phyloP scores from a whole-genome alignment of 75 land plant species.

The Larix kaempferi region DNA sequence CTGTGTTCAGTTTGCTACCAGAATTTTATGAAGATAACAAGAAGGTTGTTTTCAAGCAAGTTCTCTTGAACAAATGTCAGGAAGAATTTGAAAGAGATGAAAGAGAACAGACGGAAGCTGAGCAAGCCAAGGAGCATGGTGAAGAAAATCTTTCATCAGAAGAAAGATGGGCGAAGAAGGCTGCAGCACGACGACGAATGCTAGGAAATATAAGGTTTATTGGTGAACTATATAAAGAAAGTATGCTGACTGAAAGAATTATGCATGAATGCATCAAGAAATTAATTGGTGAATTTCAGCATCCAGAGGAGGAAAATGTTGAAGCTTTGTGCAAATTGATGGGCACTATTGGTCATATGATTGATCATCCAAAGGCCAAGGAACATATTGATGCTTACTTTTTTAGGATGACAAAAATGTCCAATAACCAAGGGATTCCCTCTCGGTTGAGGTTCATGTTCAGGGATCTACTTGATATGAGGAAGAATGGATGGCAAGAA shows the following conservation, averaged over 20 bases:
- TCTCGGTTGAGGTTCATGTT: slow-evolving; percentile 90
- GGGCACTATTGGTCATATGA: slow-evolving; percentile 94
- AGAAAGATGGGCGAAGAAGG: slow-evolving; percentile 68
- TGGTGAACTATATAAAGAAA: slow-evolving; percentile 93
- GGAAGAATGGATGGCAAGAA: slow-evolving; percentile 90
- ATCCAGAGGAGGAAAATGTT: slow-evolving; percentile 86
- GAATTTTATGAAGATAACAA: slow-evolving; percentile 76
- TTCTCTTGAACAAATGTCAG: slow-evolving; percentile 94
- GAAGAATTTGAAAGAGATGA: slow-evolving; percentile 97
- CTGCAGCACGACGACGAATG: slow-evolving; percentile 88
- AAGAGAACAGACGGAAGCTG: slow-evolving; percentile 70
- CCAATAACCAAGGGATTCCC: slow-evolving; percentile 66
- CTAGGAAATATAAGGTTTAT: slow-evolving; percentile 94
- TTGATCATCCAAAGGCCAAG: slow-evolving; percentile 81
- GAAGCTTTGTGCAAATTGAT: slow-evolving; percentile 96
- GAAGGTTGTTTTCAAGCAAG: slow-evolving; percentile 82
- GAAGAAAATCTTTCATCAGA: slow-evolving; percentile 51
- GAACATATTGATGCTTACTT: slow-evolving; percentile 90
- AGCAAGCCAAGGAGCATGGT: slow-evolving; percentile 69
- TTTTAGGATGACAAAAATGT: slow-evolving; percentile 49
- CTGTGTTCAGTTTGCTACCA: slow-evolving; percentile 79
- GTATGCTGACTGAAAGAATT: slow-evolving; percentile 92
- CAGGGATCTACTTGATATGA: slow-evolving; percentile 84
- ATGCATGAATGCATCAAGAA: slow-evolving; percentile 97
- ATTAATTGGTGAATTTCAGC: slow-evolving; percentile 68